A percentile compares a stretch with the other conserved stretches of the same genome.
phyloP scores from a whole-genome alignment of 1,284 basidiomycete species.

The Vanrija pseudolonga region DNA sequence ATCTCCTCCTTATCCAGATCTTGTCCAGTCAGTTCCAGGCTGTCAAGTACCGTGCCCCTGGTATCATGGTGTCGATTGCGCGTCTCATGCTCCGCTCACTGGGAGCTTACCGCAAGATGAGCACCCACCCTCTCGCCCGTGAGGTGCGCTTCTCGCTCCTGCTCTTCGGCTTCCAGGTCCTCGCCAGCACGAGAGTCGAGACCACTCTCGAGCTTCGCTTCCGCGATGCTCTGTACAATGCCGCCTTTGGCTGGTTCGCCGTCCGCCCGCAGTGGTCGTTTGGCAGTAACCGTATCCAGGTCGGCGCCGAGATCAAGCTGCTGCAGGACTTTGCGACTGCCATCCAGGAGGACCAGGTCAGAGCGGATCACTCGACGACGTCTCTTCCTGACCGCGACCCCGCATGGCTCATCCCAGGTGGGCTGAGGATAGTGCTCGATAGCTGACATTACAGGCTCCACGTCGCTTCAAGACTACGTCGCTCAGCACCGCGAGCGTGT shows the following conservation, averaged over 20 bases:
- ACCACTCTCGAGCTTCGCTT: conserved; percentile 73
- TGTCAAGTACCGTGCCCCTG: conserved; percentile 79
- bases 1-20: conserved; percentile 79
- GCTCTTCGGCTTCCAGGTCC: conserved; percentile 86
- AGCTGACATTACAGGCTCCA: conserved; percentile 23
- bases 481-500: conserved; percentile 62
- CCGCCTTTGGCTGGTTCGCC: conserved; percentile 91
- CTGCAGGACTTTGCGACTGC: conserved; percentile 77
- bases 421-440: not conserved
- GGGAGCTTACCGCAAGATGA: conserved; percentile 65
- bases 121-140: conserved; percentile 85
- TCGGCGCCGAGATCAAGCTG: conserved; percentile 81
- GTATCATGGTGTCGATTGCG: conserved; percentile 80
- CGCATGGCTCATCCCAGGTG: conserved; percentile 50
- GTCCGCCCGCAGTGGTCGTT: conserved; percentile 91
- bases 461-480: conserved; percentile 56
- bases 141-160: conserved; percentile 86
- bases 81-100: conserved; percentile 75
- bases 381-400: conserved; percentile 58
- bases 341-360: conserved; percentile 68
- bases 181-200: conserved; percentile 85
- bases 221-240: conserved; percentile 70
- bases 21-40: conserved; percentile 91
- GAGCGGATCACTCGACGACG: conserved; percentile 63
- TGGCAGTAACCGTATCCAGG: conserved; percentile 84